Evolutionary conservation across 2,329 filamentous ascomycete genomes (phyloP), one percentile per base, ranked within the genome.

Genomic region (Fusarium sp.): DNA sequence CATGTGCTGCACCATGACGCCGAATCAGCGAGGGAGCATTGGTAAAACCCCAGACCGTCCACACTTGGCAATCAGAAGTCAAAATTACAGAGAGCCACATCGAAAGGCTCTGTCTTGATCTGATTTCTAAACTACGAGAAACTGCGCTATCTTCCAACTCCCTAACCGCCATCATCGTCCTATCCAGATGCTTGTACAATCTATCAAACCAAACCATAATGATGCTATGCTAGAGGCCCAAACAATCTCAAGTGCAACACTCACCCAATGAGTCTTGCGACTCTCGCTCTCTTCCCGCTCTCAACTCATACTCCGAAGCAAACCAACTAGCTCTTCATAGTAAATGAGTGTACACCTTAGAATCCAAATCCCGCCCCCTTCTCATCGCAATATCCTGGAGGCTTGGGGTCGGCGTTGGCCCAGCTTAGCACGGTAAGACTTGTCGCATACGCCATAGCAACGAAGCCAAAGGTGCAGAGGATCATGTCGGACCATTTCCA

Each of bases 361-460:
- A 70, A 60, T 30, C 66, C 72, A 13, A 64, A 41, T 11, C 73
- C 71, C 41, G 69, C 80, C 52, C 73, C 72, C 48, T 71, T 80
- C 57, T 78, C 79, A 57, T 89, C 87, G 68, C 88, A 90, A 76
- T 90, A 89, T 58, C 86, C 85, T 0, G 88, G 87, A 8, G 80
- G 73, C 61, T 78, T 78, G 13, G 84, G 82, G 13, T 81, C 81
- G 6, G 90, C 89, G 53, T 84, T 86, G 7, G 93, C 89, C 97
- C 96, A 99, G 80, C 93, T 97, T 77, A 91, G 88, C 50, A 98
- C 84, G 1, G 96, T 99, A 75, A 98, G 84, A 37, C 88, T 86
- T 1, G 96, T 98, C 0, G 96, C 97, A 80, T 99, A 99, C 7
- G 89, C 88, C 92, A 98, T 99, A 73, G 94, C 94, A 16, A 94